Conservation (phyloP, 306 rosid genomes). For the Gastrolobium villosum region DNA sequence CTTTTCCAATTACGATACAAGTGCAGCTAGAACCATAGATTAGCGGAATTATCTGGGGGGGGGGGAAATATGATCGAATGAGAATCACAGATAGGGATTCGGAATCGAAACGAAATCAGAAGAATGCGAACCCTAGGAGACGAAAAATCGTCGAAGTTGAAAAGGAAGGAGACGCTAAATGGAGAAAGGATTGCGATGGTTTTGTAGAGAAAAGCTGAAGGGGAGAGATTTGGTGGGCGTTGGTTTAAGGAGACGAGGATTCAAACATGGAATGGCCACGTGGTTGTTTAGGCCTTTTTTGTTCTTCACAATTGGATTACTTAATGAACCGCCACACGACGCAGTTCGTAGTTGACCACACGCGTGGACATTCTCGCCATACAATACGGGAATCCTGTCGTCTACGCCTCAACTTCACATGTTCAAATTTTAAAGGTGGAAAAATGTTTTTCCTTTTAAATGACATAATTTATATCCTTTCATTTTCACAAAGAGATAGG, state of each 20-base stretch:
- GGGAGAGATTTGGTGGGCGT: slow-evolving; percentile 13
- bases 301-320: background rate
- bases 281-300: slow-evolving; percentile 9
- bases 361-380: slow-evolving; percentile 29
- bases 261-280: slow-evolving; percentile 40
- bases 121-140: slow-evolving; percentile 43
- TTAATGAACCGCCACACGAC: slow-evolving; percentile 33
- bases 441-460: too few relatives aligned
- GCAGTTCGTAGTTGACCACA: slow-evolving; percentile 19
- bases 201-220: background rate
- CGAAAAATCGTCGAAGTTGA: background rate
- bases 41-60: background rate
- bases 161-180: slow-evolving; percentile 2
- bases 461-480: too few relatives aligned
- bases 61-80: background rate
- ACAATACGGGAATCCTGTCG: slow-evolving; percentile 1
- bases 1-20: background rate
- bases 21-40: background rate
- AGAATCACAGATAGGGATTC: slow-evolving; percentile 7
- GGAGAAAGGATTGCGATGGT: background rate
- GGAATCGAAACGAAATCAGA: background rate
- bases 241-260: background rate
- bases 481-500: too few relatives aligned
- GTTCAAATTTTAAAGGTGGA: too few relatives aligned
- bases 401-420: slow-evolving; percentile 10